phyloP scores from a whole-genome alignment of 768 basidiomycete species.

The Scleroderma citrinum region DNA sequence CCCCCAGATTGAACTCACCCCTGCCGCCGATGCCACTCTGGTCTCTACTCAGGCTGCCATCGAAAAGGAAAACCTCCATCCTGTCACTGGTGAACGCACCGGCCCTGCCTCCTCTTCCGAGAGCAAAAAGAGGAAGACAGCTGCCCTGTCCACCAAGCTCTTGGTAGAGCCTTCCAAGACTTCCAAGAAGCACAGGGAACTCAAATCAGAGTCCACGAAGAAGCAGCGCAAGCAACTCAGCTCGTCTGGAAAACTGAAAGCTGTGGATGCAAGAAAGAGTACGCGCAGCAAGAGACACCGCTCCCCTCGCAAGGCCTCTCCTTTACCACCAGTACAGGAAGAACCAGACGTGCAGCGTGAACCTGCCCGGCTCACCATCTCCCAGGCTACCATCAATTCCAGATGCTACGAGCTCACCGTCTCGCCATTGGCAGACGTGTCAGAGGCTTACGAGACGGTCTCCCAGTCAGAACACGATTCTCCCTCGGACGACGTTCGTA shows the following conservation, averaged over 20 bases:
- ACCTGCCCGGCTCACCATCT: slow-evolving; percentile 17
- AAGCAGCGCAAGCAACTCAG: slow-evolving; percentile 48
- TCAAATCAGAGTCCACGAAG: slow-evolving; percentile 44
- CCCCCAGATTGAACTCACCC: slow-evolving; percentile 25
- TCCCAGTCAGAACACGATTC: slow-evolving; percentile 26
- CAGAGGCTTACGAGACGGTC: slow-evolving; percentile 53
- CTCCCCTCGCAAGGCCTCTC: slow-evolving; percentile 44
- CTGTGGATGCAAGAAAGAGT: slow-evolving; percentile 34
- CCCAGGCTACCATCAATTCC: slow-evolving; percentile 60
- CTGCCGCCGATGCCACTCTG: slow-evolving; percentile 18
- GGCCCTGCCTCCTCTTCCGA: slow-evolving; percentile 31
- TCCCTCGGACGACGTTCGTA: slow-evolving; percentile 45
- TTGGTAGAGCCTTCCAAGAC: slow-evolving; percentile 35
- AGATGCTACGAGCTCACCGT: slow-evolving; percentile 78
- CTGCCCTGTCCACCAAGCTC: slow-evolving; percentile 50
- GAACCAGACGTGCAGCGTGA: slow-evolving; percentile 35
- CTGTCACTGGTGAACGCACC: slow-evolving; percentile 61
- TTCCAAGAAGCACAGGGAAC: slow-evolving; percentile 39
- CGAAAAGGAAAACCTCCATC: slow-evolving; percentile 80
- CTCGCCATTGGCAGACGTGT: slow-evolving; percentile 71
- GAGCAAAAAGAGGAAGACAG: slow-evolving; percentile 62
- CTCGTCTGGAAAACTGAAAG: slow-evolving; percentile 19
- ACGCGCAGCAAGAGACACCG: slow-evolving; percentile 26
- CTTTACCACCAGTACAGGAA: slow-evolving; percentile 58
- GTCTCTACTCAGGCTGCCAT: slow-evolving; percentile 33